Base-by-base conservation (phyloP, 78 protist species). In the Cavenderia fasciculata region DNA sequence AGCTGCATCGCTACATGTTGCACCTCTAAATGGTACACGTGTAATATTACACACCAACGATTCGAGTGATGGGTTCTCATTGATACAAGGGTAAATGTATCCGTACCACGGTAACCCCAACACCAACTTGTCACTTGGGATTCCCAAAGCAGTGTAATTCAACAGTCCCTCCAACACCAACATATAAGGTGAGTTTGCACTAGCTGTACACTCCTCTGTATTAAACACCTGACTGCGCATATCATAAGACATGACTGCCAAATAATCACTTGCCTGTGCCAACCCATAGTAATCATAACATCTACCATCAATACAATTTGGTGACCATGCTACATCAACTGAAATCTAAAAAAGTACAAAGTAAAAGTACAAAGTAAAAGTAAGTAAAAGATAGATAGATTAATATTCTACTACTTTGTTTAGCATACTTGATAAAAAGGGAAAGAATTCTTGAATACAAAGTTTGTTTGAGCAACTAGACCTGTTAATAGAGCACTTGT, bases 101-200 rank as follows among this genome's bases (percentile, higher is more conserved):
- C 94, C 96, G 40, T 93, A 93, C 82, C 82, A 93, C 25, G 96
- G 96, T 27, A 93, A 43, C 0, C 86, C 96, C 85, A 93, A 85
- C 14, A 93, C 85, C 14, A 93, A 40, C 33, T 33, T 47, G n/a
- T 43, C 25, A 7, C 43, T 47, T 10, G 72, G 40, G 10, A 93
- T 85, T 10, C 94, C 94, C 21, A 93, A 49, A 29, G 46, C 65
- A 6, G 87, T 54, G 69, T 57, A 93, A n/a, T 73, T 69, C 31
- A 23, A 1, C 71, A 88, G 59, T 19, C 96, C 96, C 21, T 40
- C 52, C 0, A 16, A 31, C 18, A 86, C 74, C 5, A 16, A 31
- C 3, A 12, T n/a, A 29, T 56, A 74, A 25, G 95, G 95, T 4
- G 94, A 41, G 46, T 93, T 93, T 3, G 96, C 94, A 36, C 59